These are phyloP conservation scores for Calendula officinalis DNA, from an alignment of 129 eudicot species.

Conservation along the genomic window DNA sequence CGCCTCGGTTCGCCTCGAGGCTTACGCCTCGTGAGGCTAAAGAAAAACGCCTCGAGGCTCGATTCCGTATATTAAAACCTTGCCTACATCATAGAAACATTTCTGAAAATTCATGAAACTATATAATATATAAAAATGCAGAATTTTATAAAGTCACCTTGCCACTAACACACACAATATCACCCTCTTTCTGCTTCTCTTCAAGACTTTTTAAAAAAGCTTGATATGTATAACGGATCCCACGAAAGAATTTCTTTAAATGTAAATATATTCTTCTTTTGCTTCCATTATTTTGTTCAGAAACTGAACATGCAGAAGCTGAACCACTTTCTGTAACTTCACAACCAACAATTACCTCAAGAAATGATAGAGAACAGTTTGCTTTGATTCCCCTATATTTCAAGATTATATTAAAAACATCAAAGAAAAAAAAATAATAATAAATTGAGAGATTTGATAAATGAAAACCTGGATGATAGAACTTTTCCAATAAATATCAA, in stretches of 20 bases:
- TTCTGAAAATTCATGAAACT: constrained; percentile 7
- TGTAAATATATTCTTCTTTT: constrained; percentile 67
- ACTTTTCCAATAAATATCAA: constrained; percentile 85
- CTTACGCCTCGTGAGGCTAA: too few species aligned
- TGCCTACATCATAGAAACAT: constrained; percentile 47
- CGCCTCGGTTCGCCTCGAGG: too few species aligned
- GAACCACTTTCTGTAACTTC: constrained; percentile 57
- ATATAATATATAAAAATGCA: constrained; percentile 6
- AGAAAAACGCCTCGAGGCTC: too few species aligned
- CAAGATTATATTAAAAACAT: constrained; percentile 21
- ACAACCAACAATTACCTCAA: constrained; percentile 84
- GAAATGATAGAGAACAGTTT: constrained; percentile 62
- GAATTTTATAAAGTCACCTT: constrained; percentile 62
- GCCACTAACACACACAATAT: constrained; percentile 87
- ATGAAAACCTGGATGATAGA: constrained; percentile 65
- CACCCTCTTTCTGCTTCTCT: constrained; percentile 76
- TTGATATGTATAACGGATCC: constrained; percentile 68
- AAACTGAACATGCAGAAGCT: constrained; percentile 37
- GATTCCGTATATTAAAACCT: too few species aligned
- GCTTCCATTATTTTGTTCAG: constrained; percentile 40
- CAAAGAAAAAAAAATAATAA: not conserved
- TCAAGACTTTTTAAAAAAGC: constrained; percentile 63
- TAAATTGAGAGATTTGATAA: too few species aligned
- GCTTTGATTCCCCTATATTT: constrained; percentile 78
- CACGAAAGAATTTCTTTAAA: constrained; percentile 85